phyloP scores from a whole-genome alignment of 2,329 filamentous ascomycete genomes.

The Myriangium duriaei region DNA sequence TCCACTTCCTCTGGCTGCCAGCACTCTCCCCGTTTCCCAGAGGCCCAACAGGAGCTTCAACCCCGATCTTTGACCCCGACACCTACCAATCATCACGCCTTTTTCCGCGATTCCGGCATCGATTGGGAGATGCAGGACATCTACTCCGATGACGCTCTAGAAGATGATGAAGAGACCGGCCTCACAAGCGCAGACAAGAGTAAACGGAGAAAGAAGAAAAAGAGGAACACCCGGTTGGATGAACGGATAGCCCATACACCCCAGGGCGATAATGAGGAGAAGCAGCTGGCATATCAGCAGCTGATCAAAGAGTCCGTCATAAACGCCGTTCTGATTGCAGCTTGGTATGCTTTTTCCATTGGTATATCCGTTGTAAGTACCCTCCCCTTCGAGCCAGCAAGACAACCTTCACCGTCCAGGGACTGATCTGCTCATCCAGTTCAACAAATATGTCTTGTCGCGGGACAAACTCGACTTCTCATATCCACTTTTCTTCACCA shows the following conservation, averaged over 20 bases:
- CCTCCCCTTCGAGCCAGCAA: neutral
- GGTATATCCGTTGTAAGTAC: slow-evolving; percentile 73
- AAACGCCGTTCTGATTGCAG: slow-evolving; percentile 67
- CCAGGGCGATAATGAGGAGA: slow-evolving; percentile 56
- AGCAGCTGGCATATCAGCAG: slow-evolving; percentile 61
- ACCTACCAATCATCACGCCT: slow-evolving; percentile 8
- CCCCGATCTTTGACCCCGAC: slow-evolving; percentile 17
- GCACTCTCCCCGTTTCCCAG: slow-evolving; percentile 17
- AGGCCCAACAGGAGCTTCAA: slow-evolving; percentile 17
- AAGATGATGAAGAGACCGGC: slow-evolving; percentile 83
- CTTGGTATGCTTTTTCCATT: slow-evolving; percentile 87
- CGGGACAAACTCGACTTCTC: slow-evolving; percentile 74
- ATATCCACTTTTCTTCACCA: slow-evolving; percentile 90
- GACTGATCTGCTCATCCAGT: too few species aligned
- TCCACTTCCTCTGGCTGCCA: slow-evolving; percentile 10
- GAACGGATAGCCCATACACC: slow-evolving; percentile 52
- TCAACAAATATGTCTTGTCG: slow-evolving; percentile 99
- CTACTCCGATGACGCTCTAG: slow-evolving; percentile 53
- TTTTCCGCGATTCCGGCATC: slow-evolving; percentile 23
- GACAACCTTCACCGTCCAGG: slow-evolving; percentile 1
- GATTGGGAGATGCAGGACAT: slow-evolving; percentile 47
- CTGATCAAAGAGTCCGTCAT: slow-evolving; percentile 56
- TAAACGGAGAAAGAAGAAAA: slow-evolving; percentile 51
- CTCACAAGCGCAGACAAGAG: slow-evolving; percentile 62
- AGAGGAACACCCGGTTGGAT: slow-evolving; percentile 54